Conservation (phyloP, 345 rosid genomes). For the Camelina hispida region DNA sequence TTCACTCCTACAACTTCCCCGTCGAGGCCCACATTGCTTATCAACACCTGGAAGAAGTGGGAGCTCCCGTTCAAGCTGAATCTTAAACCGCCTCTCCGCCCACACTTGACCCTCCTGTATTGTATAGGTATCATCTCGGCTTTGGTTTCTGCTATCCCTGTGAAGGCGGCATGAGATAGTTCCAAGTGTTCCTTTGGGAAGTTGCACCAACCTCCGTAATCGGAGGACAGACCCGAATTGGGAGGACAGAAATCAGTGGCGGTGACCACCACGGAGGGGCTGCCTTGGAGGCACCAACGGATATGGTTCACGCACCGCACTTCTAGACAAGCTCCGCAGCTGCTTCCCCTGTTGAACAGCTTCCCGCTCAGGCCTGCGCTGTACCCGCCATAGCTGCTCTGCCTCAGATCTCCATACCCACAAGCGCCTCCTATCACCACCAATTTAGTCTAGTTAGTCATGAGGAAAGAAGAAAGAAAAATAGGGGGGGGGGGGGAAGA, state of each 20-base stretch:
- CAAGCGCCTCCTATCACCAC: constrained; percentile 83
- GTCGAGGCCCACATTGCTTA: constrained; percentile 79
- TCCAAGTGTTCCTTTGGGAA: constrained; percentile 89
- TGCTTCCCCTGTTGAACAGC: constrained; percentile 80
- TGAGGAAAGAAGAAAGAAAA: constrained; percentile 5
- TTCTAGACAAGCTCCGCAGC: constrained; percentile 92
- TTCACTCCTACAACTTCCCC: constrained; percentile 84
- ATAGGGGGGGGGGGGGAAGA: background rate
- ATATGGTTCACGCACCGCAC: constrained; percentile 89
- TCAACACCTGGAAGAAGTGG: constrained; percentile 72
- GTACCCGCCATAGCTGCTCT: constrained; percentile 66
- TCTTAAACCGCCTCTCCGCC: constrained; percentile 73
- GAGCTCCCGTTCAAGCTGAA: constrained; percentile 73
- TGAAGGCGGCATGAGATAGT: constrained; percentile 87
- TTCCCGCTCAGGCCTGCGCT: constrained; percentile 82
- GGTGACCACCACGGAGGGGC: constrained; percentile 80
- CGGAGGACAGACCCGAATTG: constrained; percentile 77
- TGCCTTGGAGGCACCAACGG: constrained; percentile 80
- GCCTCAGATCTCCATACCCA: constrained; percentile 85
- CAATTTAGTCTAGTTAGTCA: constrained; percentile 11
- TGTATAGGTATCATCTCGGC: constrained; percentile 84
- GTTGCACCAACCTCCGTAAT: constrained; percentile 95
- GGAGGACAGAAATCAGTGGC: constrained; percentile 98
- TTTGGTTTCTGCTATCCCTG: constrained; percentile 69
- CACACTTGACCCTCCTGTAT: constrained; percentile 79